Evolutionary conservation across 345 rosid genomes (phyloP), one percentile per base, ranked within the genome.

Genomic region (Eucalyptus curtisii): DNA sequence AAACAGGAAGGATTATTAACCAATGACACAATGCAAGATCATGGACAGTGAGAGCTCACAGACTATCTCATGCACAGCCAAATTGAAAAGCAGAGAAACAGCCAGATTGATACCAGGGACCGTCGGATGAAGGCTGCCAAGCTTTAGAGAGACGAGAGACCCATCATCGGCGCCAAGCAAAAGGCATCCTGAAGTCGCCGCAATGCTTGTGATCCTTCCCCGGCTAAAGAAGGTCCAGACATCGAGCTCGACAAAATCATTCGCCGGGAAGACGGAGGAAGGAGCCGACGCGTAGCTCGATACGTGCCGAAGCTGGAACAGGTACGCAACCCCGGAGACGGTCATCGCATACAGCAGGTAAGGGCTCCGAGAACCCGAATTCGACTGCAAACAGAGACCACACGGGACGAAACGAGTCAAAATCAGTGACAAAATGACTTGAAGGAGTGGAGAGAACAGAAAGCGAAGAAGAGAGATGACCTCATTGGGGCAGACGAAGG

Each of bases 141-240:
- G 95, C 87, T 91, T 95, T 91, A 93, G 95, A 89, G 93, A 94
- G 87, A 93, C 89, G 89, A 95, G 92, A 89, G 95, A 94, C 5
- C 99, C 99, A 92, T 95, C 97, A 49, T 91, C 89, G 59, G 94
- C 93, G 61, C 98, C 99, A 14, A 97, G 87, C 27, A 94, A 91
- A 89, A 98, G 91, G 85, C 93, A 93, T 20, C 97, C 97, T 61
- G 92, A 85, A 3, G 89, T 88, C 17, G 97, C 99, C 16, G 96
- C 92, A 13, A 93, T 92, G 90, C 95, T 90, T 7, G 95, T 95
- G 87, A 97, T 93, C 64, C 89, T 81, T 10, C 86, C 87, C 33
- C 89, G 88, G 68, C 90, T 89, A 27, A 88, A 88, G 92, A 91
- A 90, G 85, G 92, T 88, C 44, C 84, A 91, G 91, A 93, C 89